These are phyloP conservation scores for Saxispiralis lemnorum DNA, from an alignment of 495 filamentous ascomycete genomes.

Conservation along the genomic window DNA sequence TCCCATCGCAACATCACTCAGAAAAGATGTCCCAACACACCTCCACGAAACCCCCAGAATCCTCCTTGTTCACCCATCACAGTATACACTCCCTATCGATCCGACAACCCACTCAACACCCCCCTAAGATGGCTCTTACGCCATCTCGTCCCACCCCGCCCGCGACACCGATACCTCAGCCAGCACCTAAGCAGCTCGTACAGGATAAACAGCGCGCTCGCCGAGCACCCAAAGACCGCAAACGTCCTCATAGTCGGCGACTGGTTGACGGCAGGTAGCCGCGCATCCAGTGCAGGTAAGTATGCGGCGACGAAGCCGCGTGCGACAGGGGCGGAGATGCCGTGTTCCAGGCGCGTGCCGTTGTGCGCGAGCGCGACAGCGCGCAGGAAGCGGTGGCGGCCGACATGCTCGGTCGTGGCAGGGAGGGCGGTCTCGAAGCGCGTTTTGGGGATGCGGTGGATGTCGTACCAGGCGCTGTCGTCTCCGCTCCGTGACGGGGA, in stretches of 20 bases:
- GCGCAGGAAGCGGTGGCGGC: conserved; percentile 10
- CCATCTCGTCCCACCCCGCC: conserved; percentile 1
- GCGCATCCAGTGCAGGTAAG: not conserved
- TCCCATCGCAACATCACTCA: too few relatives aligned
- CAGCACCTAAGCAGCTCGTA: conserved; percentile 10
- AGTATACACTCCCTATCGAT: too few relatives aligned
- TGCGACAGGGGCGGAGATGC: conserved; percentile 8
- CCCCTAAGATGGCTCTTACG: too few relatives aligned
- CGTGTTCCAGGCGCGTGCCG: conserved; percentile 4
- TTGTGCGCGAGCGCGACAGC: conserved; percentile 8
- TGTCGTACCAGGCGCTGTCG: conserved; percentile 7
- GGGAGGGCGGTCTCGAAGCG: conserved; percentile 13
- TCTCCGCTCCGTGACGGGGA: conserved; percentile 1
- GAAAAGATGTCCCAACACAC: too few relatives aligned
- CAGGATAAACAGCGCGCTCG: conserved; percentile 5
- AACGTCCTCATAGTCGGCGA: not conserved
- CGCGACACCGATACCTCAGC: conserved; percentile 1
- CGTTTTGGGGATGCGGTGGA: conserved; percentile 6
- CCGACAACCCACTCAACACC: too few relatives aligned
- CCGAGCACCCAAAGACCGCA: not conserved
- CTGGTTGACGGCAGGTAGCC: not conserved
- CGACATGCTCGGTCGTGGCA: not conserved
- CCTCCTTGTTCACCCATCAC: too few relatives aligned
- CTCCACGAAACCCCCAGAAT: too few relatives aligned
- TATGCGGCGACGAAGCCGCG: conserved; percentile 6